A percentile compares a stretch with the other conserved stretches of the same genome.
phyloP scores from a whole-genome alignment of 345 rosid genomes.

The Syzygium aqueum region DNA sequence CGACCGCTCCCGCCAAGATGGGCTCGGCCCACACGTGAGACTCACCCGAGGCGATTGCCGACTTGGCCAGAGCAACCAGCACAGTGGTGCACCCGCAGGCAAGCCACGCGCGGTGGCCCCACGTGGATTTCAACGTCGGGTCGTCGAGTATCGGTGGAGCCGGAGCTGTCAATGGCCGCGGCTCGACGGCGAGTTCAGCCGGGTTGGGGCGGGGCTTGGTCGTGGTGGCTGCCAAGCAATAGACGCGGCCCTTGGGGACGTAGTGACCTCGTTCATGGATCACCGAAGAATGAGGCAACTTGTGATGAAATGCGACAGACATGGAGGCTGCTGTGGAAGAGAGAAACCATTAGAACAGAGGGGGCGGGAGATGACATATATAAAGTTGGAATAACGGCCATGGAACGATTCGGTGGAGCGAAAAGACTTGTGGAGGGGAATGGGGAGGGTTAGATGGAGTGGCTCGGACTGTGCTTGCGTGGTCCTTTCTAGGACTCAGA shows the following conservation, averaged over 20 bases:
- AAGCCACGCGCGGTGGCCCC: constrained; percentile 70
- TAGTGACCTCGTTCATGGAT: constrained; percentile 4
- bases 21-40: constrained; percentile 55
- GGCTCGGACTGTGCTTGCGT: constrained; percentile 40
- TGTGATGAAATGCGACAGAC: constrained; percentile 45
- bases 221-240: constrained; percentile 15
- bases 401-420: neutral
- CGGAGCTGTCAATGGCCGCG: constrained; percentile 6
- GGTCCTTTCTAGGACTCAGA: constrained; percentile 25
- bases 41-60: constrained; percentile 25
- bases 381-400: constrained; percentile 12
- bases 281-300: constrained; percentile 15
- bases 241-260: neutral
- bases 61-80: constrained; percentile 47
- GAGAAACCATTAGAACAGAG: neutral
- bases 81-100: constrained; percentile 62
- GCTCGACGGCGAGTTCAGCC: constrained; percentile 13
- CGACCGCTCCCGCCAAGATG: constrained; percentile 49
- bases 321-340: constrained; percentile 8
- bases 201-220: constrained; percentile 11
- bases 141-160: constrained; percentile 19
- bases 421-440: neutral
- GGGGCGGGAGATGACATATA: neutral
- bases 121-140: constrained; percentile 53
- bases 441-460: neutral